A percentile compares a stretch with the other conserved stretches of the same genome.
Conservation (phyloP, 2,329 filamentous ascomycete species). For the Fusarium coicis region DNA sequence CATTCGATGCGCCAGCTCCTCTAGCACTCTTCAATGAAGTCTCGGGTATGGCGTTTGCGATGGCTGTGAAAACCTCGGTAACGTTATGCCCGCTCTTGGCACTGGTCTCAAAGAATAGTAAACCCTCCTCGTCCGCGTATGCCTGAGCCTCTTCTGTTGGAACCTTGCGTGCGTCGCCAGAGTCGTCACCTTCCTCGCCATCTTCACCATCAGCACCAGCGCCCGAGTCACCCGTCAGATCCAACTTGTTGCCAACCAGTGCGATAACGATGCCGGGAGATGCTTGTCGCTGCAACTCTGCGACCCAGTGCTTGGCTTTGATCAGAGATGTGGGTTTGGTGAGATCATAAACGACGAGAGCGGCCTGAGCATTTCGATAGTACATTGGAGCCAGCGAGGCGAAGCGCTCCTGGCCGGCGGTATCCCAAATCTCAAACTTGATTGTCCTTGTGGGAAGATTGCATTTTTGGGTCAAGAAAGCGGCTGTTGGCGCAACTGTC, state of each 20-base stretch:
- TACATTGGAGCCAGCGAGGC: slow-evolving; percentile 98
- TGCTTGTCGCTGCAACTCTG: slow-evolving; percentile 94
- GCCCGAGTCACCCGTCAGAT: slow-evolving; percentile 76
- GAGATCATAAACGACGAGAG: slow-evolving; percentile 97
- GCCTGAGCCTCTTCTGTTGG: slow-evolving; percentile 89
- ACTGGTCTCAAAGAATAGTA: slow-evolving; percentile 98
- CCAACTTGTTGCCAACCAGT: slow-evolving; percentile 95
- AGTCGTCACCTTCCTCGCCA: slow-evolving; percentile 68
- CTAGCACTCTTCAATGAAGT: slow-evolving; percentile 91
- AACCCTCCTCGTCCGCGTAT: slow-evolving; percentile 93
- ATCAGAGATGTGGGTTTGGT: slow-evolving; percentile 95
- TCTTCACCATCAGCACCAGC: slow-evolving; percentile 58
- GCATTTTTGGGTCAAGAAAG: slow-evolving; percentile 98
- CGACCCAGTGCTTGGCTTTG: slow-evolving; percentile 99
- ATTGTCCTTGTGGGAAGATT: slow-evolving; percentile 92
- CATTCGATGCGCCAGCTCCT: slow-evolving; percentile 72
- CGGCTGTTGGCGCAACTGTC: slow-evolving; percentile 66
- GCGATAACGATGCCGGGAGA: slow-evolving; percentile 97
- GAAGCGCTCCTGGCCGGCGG: slow-evolving; percentile 96
- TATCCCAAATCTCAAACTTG: slow-evolving; percentile 98
- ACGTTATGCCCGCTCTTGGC: slow-evolving; percentile 97
- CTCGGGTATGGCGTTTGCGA: slow-evolving; percentile 97
- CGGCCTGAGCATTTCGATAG: slow-evolving; percentile 98
- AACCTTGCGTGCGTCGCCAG: slow-evolving; percentile 85
- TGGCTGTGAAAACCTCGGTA: slow-evolving; percentile 95